Evolutionary conservation across 2,329 filamentous ascomycete genomes (phyloP).

Genomic region (Pseudopyricularia cyperi): DNA sequence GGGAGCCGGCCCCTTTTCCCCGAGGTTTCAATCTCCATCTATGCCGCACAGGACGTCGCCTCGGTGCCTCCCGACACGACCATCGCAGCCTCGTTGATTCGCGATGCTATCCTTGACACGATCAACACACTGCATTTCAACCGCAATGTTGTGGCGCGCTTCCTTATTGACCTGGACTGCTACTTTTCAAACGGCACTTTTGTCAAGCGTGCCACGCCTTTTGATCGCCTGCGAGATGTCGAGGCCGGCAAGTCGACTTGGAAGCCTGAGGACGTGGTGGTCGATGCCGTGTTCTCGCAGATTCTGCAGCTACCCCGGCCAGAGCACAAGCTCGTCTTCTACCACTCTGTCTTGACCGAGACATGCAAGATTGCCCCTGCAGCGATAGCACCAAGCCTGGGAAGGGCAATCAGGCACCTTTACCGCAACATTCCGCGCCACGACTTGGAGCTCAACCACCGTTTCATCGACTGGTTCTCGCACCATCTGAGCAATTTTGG

Average conservation of each 20-base stretch:
- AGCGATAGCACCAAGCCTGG: conserved; percentile 89
- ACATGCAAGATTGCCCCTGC: conserved; percentile 91
- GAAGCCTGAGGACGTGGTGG: conserved; percentile 94
- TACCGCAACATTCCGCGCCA: conserved; percentile 73
- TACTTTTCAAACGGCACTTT: conserved; percentile 88
- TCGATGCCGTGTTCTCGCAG: conserved; percentile 97
- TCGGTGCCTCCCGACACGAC: conserved; percentile 69
- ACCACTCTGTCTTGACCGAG: conserved; percentile 88
- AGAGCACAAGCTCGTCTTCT: conserved; percentile 92
- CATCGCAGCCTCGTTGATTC: conserved; percentile 70
- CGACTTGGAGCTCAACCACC: conserved; percentile 74
- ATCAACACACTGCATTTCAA: conserved; percentile 94
- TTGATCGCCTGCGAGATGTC: conserved; percentile 70
- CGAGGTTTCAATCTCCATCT: conserved; percentile 89
- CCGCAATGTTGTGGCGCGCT: conserved; percentile 72
- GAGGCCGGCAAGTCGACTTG: conserved; percentile 60
- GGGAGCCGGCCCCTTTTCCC: conserved; percentile 73
- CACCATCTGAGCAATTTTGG: conserved; percentile 98
- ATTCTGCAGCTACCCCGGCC: conserved; percentile 75
- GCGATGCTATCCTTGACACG: conserved; percentile 79
- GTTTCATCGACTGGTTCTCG: conserved; percentile 95
- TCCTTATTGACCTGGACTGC: conserved; percentile 85
- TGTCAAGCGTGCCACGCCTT: conserved; percentile 82
- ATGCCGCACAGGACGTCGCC: conserved; percentile 72
- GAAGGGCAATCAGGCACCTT: conserved; percentile 81